phyloP scores from a whole-genome alignment of 2,329 filamentous ascomycete genomes.

The Talaromyces amestolkiae region DNA sequence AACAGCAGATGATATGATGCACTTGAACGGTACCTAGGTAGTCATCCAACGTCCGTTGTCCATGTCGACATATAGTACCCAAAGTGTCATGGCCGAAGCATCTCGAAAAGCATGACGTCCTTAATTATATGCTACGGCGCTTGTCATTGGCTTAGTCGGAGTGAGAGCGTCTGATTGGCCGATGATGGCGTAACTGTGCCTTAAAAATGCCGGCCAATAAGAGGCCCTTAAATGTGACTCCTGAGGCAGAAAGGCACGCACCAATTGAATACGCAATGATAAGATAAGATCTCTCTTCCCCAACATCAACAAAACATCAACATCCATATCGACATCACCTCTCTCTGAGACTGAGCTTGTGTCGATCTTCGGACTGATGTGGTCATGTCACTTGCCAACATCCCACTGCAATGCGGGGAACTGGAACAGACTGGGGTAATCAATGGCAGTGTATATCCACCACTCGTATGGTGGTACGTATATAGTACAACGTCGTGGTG shows the following conservation, averaged over 20 bases:
- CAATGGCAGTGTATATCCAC: background rate
- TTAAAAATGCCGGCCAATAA: slow-evolving; percentile 3
- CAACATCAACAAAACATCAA: background rate
- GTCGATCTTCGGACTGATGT: background rate
- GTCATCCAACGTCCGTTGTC: no score
- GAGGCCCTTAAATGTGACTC: background rate
- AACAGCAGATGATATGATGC: background rate
- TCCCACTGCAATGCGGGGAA: background rate
- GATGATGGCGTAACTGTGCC: background rate
- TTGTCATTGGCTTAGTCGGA: background rate
- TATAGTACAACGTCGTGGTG: background rate
- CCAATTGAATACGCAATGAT: background rate
- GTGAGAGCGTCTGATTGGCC: background rate
- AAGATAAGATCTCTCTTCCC: background rate
- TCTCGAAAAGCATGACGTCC: slow-evolving; percentile 2
- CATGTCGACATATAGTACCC: no score
- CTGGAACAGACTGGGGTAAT: background rate
- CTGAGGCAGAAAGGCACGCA: background rate
- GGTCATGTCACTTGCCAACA: background rate
- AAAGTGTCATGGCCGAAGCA: background rate
- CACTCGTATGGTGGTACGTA: background rate
- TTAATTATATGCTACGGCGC: background rate
- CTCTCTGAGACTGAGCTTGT: background rate
- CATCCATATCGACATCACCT: background rate
- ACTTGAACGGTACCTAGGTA: no score